A percentile compares a stretch with the other conserved stretches of the same genome.
Conservation (phyloP, 2,329 filamentous ascomycete genomes). For the Magnaporthiopsis poae region DNA sequence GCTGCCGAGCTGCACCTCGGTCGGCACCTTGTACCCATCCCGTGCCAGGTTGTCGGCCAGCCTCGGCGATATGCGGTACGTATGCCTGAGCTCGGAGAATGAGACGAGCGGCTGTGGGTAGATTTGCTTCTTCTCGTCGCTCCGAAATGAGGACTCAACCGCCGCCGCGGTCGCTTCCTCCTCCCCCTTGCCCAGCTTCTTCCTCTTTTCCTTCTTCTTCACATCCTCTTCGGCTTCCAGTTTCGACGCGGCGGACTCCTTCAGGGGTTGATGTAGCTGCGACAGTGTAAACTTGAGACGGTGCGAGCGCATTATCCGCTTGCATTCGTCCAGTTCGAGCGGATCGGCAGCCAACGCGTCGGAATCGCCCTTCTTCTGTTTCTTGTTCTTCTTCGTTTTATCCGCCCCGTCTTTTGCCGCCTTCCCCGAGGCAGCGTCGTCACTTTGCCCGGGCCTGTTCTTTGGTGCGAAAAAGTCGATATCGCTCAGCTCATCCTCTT, state of each 20-base stretch:
- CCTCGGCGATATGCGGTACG: slow-evolving; percentile 63
- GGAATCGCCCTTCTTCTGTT: slow-evolving; percentile 17
- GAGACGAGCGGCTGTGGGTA: slow-evolving; percentile 70
- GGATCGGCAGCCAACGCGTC: slow-evolving; percentile 25
- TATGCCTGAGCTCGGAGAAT: slow-evolving; percentile 61
- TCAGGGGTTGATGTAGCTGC: slow-evolving; percentile 39
- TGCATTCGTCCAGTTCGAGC: slow-evolving; percentile 61
- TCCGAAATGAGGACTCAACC: slow-evolving; percentile 25
- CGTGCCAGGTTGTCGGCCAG: slow-evolving; percentile 68
- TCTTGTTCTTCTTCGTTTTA: slow-evolving; percentile 14
- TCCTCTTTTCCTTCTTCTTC: slow-evolving; percentile 34
- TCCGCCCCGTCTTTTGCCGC: slow-evolving; percentile 13
- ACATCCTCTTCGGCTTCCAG: slow-evolving; percentile 32
- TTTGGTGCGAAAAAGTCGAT: slow-evolving; percentile 52
- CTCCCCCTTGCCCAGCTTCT: slow-evolving; percentile 35
- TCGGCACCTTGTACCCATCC: slow-evolving; percentile 82
- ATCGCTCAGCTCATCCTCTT: slow-evolving; percentile 31
- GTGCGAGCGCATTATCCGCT: slow-evolving; percentile 65
- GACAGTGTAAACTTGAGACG: slow-evolving; percentile 76
- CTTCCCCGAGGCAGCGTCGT: slow-evolving; percentile 10
- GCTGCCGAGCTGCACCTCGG: slow-evolving; percentile 83
- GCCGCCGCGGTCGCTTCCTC: slow-evolving; percentile 27
- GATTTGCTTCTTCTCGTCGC: slow-evolving; percentile 49
- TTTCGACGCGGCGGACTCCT: slow-evolving; percentile 27
- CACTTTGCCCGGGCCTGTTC: slow-evolving; percentile 18